Evolutionary conservation across 2,329 filamentous ascomycete genomes (phyloP), one percentile per base, ranked within the genome.

Genomic region (Fusarium keratoplasticum): DNA sequence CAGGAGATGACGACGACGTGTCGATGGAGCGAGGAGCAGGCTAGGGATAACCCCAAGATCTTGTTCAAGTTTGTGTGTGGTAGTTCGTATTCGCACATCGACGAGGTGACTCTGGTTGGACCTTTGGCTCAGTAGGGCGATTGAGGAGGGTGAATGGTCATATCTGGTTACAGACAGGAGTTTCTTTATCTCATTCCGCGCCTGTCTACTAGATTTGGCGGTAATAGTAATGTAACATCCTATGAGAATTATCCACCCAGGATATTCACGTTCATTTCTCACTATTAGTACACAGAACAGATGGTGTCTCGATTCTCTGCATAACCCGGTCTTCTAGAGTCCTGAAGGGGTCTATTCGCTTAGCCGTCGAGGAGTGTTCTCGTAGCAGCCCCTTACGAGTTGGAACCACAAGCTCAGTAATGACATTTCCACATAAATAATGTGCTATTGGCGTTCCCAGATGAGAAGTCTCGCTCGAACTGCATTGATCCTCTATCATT

Each of bases 131-230:
- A 52, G 25, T 52, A 52, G 18, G 18, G 42, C 1, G 22, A 1
- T 31, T 14, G 25, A 27, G 10, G 18, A 20, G 47, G 6, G 18
- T 27, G 14, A 5, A 27, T 9, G 25, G 16, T 8, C 3, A 7
- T 29, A 9, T 29, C 25, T n/a, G 25, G 44, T 29, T 29, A 25
- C 18, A 52, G 25, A 7, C 8, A 29, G n/a, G 4, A 7, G 25
- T 7, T 29, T 27, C 2, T 6, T 11, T 2, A 25, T 25, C 14
- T 2, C 1, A 7, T 9, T 44, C 3, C 1, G 4, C 7, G 7
- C 42, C 8, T n/a, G 3, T 50, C 2, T n/a, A 3, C 16, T 18
- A 18, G 8, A 29, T 0, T n/a, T 18, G 25, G 11, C 1, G 42
- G 1, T 27, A 6, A 50, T 50, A 0, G 13, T 6, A 25, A 44